Base-by-base conservation (phyloP, 371 early-diverging fungal genomes). In the Apophysomyces elegans region DNA sequence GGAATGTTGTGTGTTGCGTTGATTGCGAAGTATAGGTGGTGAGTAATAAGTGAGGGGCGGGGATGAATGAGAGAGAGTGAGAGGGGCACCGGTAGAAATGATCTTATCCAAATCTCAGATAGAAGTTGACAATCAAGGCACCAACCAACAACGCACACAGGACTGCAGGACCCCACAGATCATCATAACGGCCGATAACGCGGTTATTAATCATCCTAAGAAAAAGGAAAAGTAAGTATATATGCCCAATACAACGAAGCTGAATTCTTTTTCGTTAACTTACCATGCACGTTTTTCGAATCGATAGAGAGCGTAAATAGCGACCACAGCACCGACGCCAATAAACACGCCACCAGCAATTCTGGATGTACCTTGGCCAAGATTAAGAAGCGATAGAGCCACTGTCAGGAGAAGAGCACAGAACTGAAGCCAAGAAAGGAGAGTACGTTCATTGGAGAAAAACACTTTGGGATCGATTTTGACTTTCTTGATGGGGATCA, bases 361-460 rank as follows among this genome's bases (percentile, higher is more conserved):
- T 16, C 86, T 85, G 11, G 91, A 90, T 0, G 88, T 79, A 47
- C 74, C 70, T 76, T 94, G 92, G 58, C 94, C 93, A 86, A 93
- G 93, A 78, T 96, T 96, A 37, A 96, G 76, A 66, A 96, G 70
- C n/a, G 90, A 94, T 37, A 96, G 71, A 21, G 93, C 88, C 5
- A 96, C 80, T 7, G 89, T 89, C 4, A 91, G 86, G 6, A 95
- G 71, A 58, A 93, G 72, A 7, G 91, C 88, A 38, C 91, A 83
- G 72, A 93, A 92, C 76, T 92, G 88, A 41, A 93, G 81, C 94
- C 94, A 93, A 14, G 95, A 88, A 54, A 99, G 84, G 81, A 99
- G 99, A 3, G 99, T 99, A 63, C 99, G 88, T 84, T 99, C 99
- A 73, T 99, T 99, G 57, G 99, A 99, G 83, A 99, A 99, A 79